These are phyloP conservation scores for Mucor circinelloides DNA, from an alignment of 371 early-diverging fungal genomes.

Conservation along the genomic window DNA sequence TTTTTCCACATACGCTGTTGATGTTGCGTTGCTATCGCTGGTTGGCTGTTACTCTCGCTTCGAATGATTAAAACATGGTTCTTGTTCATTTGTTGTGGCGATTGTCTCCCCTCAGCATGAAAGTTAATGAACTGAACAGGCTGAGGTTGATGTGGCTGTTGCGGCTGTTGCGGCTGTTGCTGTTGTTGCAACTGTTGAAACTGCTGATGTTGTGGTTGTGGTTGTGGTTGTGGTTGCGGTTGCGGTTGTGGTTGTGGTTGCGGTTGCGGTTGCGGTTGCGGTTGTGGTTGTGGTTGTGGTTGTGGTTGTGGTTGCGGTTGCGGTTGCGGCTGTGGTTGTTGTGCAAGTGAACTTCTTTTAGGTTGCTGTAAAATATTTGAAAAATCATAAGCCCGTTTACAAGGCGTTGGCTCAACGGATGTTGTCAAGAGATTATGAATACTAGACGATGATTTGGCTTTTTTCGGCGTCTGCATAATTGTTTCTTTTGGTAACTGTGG, in stretches of 20 bases:
- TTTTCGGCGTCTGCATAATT: slow-evolving; percentile 3
- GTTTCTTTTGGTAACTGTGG: slow-evolving; percentile 13
- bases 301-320: slow-evolving; percentile 6
- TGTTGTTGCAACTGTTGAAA: slow-evolving; percentile 6
- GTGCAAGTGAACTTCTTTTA: neutral
- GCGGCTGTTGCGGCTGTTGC: neutral
- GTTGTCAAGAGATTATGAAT: slow-evolving; percentile 22
- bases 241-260: slow-evolving; percentile 1
- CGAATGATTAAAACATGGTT: slow-evolving; percentile 15
- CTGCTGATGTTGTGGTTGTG: slow-evolving; percentile 9
- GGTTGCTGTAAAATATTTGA: slow-evolving; percentile 9
- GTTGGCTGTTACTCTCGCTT: slow-evolving; percentile 10
- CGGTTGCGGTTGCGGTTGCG: neutral
- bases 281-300: neutral
- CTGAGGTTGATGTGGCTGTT: slow-evolving; percentile 2
- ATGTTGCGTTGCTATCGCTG: neutral
- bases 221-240: neutral
- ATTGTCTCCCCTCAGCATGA: slow-evolving; percentile 19
- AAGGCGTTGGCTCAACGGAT: slow-evolving; percentile 13
- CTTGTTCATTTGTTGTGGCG: neutral
- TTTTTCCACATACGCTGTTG: slow-evolving; percentile 11
- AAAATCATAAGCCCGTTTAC: slow-evolving; percentile 6
- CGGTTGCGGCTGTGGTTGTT: neutral
- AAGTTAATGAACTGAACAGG: slow-evolving; percentile 25
- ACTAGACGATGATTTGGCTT: slow-evolving; percentile 6